Percentiles rank a stretch among this genome's conserved stretches.
Conservation (phyloP, 371 early-diverging fungal species). For the Dentiscutata heterogama region DNA sequence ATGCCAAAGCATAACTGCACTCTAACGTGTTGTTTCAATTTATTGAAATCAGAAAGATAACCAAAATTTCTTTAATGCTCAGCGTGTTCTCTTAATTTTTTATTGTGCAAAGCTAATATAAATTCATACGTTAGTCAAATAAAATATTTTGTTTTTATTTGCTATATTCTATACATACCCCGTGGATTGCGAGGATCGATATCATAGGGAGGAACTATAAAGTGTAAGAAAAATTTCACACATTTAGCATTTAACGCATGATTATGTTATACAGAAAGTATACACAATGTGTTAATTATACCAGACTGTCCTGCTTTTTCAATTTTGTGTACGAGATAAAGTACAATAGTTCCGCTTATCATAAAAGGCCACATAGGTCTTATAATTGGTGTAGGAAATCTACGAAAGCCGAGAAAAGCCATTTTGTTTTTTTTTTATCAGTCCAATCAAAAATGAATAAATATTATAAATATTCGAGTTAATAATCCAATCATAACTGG, state of each 20-base stretch:
- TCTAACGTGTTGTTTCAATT: no score
- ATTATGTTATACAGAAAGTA: neutral
- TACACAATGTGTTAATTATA: neutral
- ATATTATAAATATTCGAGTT: neutral
- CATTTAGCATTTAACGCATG: neutral
- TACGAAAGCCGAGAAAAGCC: conserved; percentile 27
- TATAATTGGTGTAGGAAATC: conserved; percentile 23
- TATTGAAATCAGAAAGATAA: no score
- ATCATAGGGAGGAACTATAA: conserved; percentile 39
- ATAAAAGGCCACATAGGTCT: conserved; percentile 34
- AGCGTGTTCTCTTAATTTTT: no score
- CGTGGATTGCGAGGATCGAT: conserved; percentile 40
- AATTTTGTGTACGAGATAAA: neutral
- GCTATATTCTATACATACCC: conserved; percentile 22
- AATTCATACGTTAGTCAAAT: no score
- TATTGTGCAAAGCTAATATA: no score
- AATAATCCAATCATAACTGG: no score
- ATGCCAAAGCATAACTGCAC: no score
- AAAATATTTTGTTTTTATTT: no score
- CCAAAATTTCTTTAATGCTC: no score
- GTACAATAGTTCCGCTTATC: neutral
- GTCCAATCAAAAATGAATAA: neutral
- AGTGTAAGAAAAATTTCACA: neutral
- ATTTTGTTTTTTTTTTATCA: neutral
- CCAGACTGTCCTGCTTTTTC: conserved; percentile 20